phyloP scores from a whole-genome alignment of 1,284 basidiomycete genomes.

The Cutaneotrichosporon dermatis region DNA sequence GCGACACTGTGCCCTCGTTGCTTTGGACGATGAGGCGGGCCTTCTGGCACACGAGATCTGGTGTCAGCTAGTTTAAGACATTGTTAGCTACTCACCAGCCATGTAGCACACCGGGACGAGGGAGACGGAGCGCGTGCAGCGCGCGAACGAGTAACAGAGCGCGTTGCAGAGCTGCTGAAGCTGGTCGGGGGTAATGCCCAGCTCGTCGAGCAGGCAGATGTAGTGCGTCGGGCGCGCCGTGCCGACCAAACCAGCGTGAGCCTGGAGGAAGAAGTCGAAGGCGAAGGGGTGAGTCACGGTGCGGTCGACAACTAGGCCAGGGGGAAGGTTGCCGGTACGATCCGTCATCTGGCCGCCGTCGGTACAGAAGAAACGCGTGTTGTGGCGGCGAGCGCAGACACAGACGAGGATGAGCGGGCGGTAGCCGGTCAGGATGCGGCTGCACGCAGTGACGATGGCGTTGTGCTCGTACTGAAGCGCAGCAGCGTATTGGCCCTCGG shows the following conservation, averaged over 20 bases:
- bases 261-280: constrained; percentile 49
- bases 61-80: background rate
- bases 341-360: constrained; percentile 33
- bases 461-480: constrained; percentile 47
- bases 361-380: constrained; percentile 49
- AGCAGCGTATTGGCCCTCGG: constrained; percentile 51
- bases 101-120: constrained; percentile 51
- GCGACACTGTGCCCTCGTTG: constrained; percentile 16
- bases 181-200: constrained; percentile 39
- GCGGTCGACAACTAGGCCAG: constrained; percentile 40
- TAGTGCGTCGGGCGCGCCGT: constrained; percentile 40
- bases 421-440: constrained; percentile 21
- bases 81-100: constrained; percentile 37
- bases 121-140: constrained; percentile 48
- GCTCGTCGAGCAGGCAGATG: constrained; percentile 47
- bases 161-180: constrained; percentile 45
- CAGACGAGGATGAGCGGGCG: constrained; percentile 34
- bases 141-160: constrained; percentile 49
- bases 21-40: constrained; percentile 40
- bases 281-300: constrained; percentile 49
- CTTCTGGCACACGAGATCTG: constrained; percentile 45
- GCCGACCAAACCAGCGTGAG: constrained; percentile 37
- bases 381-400: constrained; percentile 47
- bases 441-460: constrained; percentile 40
- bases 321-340: constrained; percentile 48